phyloP scores from a whole-genome alignment of 306 rosid species.

The Glycyrrhiza uralensis region DNA sequence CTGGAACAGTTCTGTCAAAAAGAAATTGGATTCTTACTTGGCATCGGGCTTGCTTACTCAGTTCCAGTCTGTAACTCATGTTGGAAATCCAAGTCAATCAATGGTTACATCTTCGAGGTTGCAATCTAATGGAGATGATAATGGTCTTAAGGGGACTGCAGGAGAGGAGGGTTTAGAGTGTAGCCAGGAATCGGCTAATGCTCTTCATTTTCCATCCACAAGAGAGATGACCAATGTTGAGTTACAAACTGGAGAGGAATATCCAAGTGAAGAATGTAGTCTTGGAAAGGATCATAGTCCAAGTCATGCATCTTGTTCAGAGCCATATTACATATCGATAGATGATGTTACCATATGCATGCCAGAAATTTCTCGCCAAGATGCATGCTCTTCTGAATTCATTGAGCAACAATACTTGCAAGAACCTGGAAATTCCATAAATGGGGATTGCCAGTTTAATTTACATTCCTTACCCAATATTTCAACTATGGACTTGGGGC shows the following conservation, averaged over 20 bases:
- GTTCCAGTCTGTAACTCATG: conserved; percentile 55
- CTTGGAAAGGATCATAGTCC: conserved; percentile 48
- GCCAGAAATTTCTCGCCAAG: conserved; percentile 54
- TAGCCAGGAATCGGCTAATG: conserved; percentile 75
- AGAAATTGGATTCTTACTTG: conserved; percentile 96
- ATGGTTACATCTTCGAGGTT: conserved; percentile 55
- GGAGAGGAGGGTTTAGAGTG: conserved; percentile 81
- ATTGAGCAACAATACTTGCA: conserved; percentile 56
- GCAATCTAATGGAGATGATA: conserved; percentile 69
- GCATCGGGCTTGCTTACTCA: conserved; percentile 86
- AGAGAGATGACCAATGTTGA: conserved; percentile 45
- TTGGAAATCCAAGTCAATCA: conserved; percentile 52
- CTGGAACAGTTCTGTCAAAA: conserved; percentile 99
- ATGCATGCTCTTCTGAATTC: conserved; percentile 46
- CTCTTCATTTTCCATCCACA: conserved; percentile 38
- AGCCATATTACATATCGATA: conserved; percentile 51
- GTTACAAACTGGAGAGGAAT: conserved; percentile 46
- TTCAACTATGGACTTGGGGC: conserved; percentile 56
- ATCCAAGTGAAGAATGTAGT: conserved; percentile 45
- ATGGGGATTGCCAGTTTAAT: conserved; percentile 48
- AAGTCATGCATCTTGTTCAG: conserved; percentile 66
- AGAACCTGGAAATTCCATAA: conserved; percentile 46
- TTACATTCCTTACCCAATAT: conserved; percentile 47
- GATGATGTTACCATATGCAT: conserved; percentile 56
- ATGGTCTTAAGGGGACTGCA: conserved; percentile 56